Percentiles rank a stretch among this genome's conserved stretches.
These are phyloP conservation scores for Alternaria burnsii DNA, from an alignment of 2,329 filamentous ascomycete genomes.

Conservation along the genomic window DNA sequence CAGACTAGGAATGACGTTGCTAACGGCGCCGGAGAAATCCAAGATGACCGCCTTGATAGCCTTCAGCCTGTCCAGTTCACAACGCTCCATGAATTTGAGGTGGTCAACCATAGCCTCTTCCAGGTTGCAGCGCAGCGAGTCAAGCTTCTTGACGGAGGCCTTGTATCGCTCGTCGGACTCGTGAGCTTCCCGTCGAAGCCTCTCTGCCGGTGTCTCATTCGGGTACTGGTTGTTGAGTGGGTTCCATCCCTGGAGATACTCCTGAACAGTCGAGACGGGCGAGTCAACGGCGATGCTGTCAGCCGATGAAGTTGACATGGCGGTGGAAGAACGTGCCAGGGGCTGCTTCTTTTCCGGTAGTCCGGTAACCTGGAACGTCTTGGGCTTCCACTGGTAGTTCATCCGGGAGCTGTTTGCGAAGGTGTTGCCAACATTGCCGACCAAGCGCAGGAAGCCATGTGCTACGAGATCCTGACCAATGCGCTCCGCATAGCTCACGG, in stretches of 20 bases:
- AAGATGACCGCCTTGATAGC: conserved; percentile 98
- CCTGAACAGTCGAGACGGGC: conserved; percentile 83
- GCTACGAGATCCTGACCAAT: conserved; percentile 93
- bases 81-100: conserved; percentile 94
- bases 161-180: conserved; percentile 97
- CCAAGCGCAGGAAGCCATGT: conserved; percentile 84
- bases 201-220: conserved; percentile 91
- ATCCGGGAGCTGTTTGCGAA: conserved; percentile 98
- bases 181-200: conserved; percentile 83
- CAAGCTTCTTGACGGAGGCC: conserved; percentile 81
- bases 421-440: conserved; percentile 92
- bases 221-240: conserved; percentile 87
- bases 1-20: conserved; percentile 95
- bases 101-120: conserved; percentile 95
- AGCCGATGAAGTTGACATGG: conserved; percentile 57
- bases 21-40: conserved; percentile 95
- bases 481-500: conserved; percentile 87
- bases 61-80: conserved; percentile 93
- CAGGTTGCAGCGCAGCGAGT: conserved; percentile 90
- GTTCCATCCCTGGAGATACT: conserved; percentile 93
- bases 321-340: conserved; percentile 77
- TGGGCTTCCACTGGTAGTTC: conserved; percentile 96
- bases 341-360: conserved; percentile 86
- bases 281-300: conserved; percentile 71
- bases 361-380: conserved; percentile 86